Base-by-base conservation (phyloP, 202 grass and related monocot genomes). In the Schoenoplectus triqueter region DNA sequence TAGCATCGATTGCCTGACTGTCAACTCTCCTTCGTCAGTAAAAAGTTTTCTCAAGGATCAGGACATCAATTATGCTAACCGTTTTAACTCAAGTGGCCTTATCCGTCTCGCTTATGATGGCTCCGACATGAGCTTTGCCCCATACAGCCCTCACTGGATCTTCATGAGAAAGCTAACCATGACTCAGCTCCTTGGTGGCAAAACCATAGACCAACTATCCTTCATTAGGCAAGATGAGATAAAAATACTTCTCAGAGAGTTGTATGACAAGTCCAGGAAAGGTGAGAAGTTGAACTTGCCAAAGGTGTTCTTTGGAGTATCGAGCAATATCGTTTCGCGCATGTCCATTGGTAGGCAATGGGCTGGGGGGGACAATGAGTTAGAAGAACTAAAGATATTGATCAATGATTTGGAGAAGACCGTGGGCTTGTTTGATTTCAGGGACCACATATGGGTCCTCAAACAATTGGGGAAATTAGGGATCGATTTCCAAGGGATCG, bases 121-220 rank as follows among this genome's bases (percentile, higher is more conserved):
- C 10, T 80, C 87, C 76, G 92, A 86, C 85, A 87, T 92, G 71
- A 87, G 84, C 60, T 94, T 94, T 89, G 57, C 88, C 15, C 15
- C 86, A 2, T 92, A 88, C 84, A 88, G 88, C 1, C 86, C 88
- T 6, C 88, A 88, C 84, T 92, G 92, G 92, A 72, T 68, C 17
- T 92, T 94, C 90, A 88, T 92, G 80, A 92, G 90, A 80, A 89
- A 86, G 17, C 88, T 90, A 10, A 88, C 86, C 92, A 85, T 89
- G 52, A 85, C 83, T 47, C 86, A 91, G 80, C 92, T 94, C 80
- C 89, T 94, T 13, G 55, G 73, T 0, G 92, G 87, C 0, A 81
- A 86, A 56, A 94, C 89, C 10, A 75, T 94, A 0, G 89, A 88
- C 14, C 87, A 85, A n/a, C 92, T 88, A 50, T 48, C 45, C 21